Conservation (phyloP, 2,329 filamentous ascomycete genomes). For the Ophiostoma angusticollis region DNA sequence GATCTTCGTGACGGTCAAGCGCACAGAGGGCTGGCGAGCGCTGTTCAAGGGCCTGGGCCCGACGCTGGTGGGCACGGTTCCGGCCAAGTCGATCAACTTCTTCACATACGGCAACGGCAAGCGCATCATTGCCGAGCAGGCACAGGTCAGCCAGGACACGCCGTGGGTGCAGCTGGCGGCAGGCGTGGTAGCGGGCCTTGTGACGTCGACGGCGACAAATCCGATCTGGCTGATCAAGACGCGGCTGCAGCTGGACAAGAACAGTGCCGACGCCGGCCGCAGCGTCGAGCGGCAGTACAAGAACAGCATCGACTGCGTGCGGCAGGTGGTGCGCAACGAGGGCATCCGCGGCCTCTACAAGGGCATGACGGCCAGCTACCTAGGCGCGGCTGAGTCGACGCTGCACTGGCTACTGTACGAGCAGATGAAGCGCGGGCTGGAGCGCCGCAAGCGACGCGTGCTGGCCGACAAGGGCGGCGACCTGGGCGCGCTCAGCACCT, state of each 20-base stretch:
- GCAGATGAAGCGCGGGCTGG: slow-evolving; percentile 69
- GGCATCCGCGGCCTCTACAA: slow-evolving; percentile 76
- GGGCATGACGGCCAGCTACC: slow-evolving; percentile 79
- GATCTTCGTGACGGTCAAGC: slow-evolving; percentile 70
- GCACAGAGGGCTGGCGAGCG: slow-evolving; percentile 69
- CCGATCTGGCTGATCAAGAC: slow-evolving; percentile 97
- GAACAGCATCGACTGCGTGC: slow-evolving; percentile 79
- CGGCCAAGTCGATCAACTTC: slow-evolving; percentile 85
- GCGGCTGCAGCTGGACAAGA: slow-evolving; percentile 80
- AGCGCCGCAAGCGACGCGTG: slow-evolving; percentile 46
- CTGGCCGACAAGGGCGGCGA: slow-evolving; percentile 45
- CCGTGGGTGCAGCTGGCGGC: slow-evolving; percentile 68
- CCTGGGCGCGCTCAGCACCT: slow-evolving; percentile 51
- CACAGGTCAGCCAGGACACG: slow-evolving; percentile 54
- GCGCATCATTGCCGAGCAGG: slow-evolving; percentile 59
- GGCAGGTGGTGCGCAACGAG: slow-evolving; percentile 68
- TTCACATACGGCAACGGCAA: slow-evolving; percentile 91
- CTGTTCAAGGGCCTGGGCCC: slow-evolving; percentile 90
- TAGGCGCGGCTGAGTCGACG: slow-evolving; percentile 81
- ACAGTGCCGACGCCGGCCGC: slow-evolving; percentile 49
- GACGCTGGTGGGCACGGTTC: slow-evolving; percentile 80
- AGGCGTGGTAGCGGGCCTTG: slow-evolving; percentile 65
- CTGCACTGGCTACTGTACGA: slow-evolving; percentile 93
- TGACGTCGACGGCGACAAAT: slow-evolving; percentile 83
- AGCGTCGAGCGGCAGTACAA: slow-evolving; percentile 56